Percentiles rank a stretch among this genome's conserved stretches.
Conservation (phyloP, 148 eudicot genomes). For the Nepenthes mirabilis region DNA sequence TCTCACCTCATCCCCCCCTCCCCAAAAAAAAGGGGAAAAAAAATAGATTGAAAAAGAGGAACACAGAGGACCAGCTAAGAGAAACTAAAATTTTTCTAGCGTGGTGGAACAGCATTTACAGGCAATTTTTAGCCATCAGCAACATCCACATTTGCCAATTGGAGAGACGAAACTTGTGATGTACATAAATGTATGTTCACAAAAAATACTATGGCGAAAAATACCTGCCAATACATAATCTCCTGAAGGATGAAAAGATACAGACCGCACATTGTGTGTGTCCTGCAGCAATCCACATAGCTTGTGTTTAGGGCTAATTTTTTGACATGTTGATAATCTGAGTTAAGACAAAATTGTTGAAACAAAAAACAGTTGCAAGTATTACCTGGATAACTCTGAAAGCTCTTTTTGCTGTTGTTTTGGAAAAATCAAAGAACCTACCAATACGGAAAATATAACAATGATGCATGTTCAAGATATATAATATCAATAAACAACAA, state of each 20-base stretch:
- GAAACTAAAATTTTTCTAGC: too few relatives aligned
- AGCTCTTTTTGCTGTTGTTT: constrained; percentile 77
- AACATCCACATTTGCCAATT: too few relatives aligned
- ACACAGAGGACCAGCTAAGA: too few relatives aligned
- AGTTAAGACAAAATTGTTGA: neutral
- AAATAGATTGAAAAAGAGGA: too few relatives aligned
- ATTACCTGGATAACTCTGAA: constrained; percentile 76
- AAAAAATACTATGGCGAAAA: neutral
- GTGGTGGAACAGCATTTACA: too few relatives aligned
- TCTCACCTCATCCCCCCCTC: too few relatives aligned
- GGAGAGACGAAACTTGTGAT: too few relatives aligned
- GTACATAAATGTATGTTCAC: too few relatives aligned
- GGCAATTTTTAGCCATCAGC: too few relatives aligned
- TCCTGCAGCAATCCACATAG: constrained; percentile 33
- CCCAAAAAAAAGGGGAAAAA: too few relatives aligned
- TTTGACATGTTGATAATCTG: too few relatives aligned
- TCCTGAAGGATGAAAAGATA: constrained; percentile 86
- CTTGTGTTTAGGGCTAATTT: neutral
- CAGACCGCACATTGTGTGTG: constrained; percentile 85
- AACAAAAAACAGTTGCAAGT: neutral
- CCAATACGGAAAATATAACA: neutral
- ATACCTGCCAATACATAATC: constrained; percentile 79
- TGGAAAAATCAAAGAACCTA: constrained; percentile 92
- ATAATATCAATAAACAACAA: neutral
- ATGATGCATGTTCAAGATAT: neutral